Base-by-base conservation (phyloP, 805 yeast genomes). In the Geotrichum ghanense region DNA sequence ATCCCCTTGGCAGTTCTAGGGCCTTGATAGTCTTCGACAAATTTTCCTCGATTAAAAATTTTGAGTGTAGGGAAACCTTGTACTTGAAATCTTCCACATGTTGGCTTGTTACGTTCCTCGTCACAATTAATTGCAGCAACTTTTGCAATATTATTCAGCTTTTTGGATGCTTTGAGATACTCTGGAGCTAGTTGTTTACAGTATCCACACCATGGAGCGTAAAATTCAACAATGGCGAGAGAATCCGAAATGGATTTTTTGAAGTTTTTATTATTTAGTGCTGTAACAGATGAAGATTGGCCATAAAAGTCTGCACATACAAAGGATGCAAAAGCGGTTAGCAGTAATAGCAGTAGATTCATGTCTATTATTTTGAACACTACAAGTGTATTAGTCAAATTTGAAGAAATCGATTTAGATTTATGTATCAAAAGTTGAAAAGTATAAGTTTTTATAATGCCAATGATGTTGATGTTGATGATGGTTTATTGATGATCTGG, bases 181-280 rank as follows among this genome's bases (percentile, higher is more conserved):
- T 76, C 77, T 2, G 83, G 80, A 49, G 78, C 75, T 44, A 90
- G 67, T 48, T 78, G 73, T 56, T 79, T 74, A 65, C 98, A 90
- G 64, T 90, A 87, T 3, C 97, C 96, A 69, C 98, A 90, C 97
- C 97, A 89, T 34, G 97, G 96, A 3, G 97, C 97, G 63, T 83
- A 89, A 64, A 89, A 89, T 67, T 88, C 88, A 20, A 87, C 88
- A 17, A 88, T 66, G 7, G 52, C 16, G 21, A 39, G 42, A 5
- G 37, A 31, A 31, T 31, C 14, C 7, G 37, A 5, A n/a, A 31
- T 4, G 10, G 37, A 10, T 12, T 31, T 31, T 31, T 31, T 31
- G 16, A 31, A 31, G 5, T 16, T 31, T 19, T 31, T 31, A 19
- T 19, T n/a, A 12, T 16, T n/a, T 12, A 31, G 17, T 19, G 37